These are phyloP conservation scores for Mycena haematopus DNA, from an alignment of 768 basidiomycete species.

Conservation along the genomic window DNA sequence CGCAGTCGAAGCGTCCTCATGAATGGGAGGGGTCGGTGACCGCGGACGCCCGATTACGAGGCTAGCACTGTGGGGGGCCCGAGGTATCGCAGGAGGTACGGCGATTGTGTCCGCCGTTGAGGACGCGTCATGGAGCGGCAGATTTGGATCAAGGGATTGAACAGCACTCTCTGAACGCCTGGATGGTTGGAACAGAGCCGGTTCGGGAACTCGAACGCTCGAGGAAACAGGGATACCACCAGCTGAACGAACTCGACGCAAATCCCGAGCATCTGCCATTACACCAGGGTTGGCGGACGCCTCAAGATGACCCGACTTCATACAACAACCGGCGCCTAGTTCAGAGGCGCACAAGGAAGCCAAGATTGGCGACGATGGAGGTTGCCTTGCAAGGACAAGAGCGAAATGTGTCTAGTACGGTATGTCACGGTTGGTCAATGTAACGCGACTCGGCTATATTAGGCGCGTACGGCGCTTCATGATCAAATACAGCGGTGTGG, in stretches of 20 bases:
- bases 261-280: slow-evolving; percentile 26
- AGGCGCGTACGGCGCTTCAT: background rate
- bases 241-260: slow-evolving; percentile 47
- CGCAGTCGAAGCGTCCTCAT: background rate
- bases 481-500: slow-evolving; percentile 8
- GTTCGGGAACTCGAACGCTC: slow-evolving; percentile 35
- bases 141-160: slow-evolving; percentile 17
- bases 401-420: no score
- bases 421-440: no score
- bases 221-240: slow-evolving; percentile 42
- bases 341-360: slow-evolving; percentile 9
- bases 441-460: background rate
- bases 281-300: no score
- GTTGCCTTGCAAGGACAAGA: background rate
- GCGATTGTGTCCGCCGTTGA: background rate
- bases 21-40: slow-evolving; percentile 27
- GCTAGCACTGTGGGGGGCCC: slow-evolving; percentile 8
- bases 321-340: slow-evolving; percentile 7
- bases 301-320: background rate
- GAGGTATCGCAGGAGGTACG: background rate
- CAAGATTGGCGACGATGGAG: background rate
- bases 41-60: slow-evolving; percentile 17
- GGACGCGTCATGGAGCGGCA: slow-evolving; percentile 16
- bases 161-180: slow-evolving; percentile 31
- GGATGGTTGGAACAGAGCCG: slow-evolving; percentile 23